Percentiles rank a stretch among this genome's conserved stretches.
These are phyloP conservation scores for Aphanomyces stellatus DNA, from an alignment of 352 stramenopile genomes.

Conservation along the genomic window DNA sequence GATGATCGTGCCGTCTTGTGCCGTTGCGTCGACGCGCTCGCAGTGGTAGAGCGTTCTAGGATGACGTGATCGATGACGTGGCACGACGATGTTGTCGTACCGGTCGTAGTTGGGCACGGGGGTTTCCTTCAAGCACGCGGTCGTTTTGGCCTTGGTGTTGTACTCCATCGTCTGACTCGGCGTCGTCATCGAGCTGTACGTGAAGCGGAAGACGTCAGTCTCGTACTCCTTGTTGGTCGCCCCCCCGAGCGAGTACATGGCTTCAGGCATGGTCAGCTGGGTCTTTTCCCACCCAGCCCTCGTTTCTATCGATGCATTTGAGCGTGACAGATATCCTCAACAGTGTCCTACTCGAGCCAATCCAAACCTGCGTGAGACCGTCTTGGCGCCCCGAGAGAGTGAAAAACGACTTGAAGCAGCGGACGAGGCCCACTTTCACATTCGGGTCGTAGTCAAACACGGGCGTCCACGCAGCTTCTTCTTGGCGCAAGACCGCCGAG, in stretches of 20 bases:
- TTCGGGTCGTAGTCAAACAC: conserved; percentile 74
- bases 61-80: background rate
- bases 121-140: conserved; percentile 87
- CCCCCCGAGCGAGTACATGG: conserved; percentile 79
- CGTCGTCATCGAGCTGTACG: conserved; percentile 92
- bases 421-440: conserved; percentile 78
- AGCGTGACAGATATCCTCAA: no score
- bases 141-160: conserved; percentile 48
- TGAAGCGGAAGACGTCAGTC: conserved; percentile 80
- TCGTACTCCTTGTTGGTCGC: conserved; percentile 84
- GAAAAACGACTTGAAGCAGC: conserved; percentile 82
- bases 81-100: background rate
- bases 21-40: conserved; percentile 82
- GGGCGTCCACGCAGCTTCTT: conserved; percentile 66
- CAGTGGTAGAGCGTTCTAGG: conserved; percentile 69
- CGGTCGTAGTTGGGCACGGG: conserved; percentile 90
- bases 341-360: conserved; percentile 54
- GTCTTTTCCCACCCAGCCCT: conserved; percentile 26
- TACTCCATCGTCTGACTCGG: conserved; percentile 83
- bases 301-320: no score
- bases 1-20: conserved; percentile 77
- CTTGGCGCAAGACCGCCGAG: conserved; percentile 30
- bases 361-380: conserved; percentile 75
- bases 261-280: conserved; percentile 83
- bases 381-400: conserved; percentile 81